Conservation (phyloP, 2,329 filamentous ascomycete species). For the Phialophora verrucosa region DNA sequence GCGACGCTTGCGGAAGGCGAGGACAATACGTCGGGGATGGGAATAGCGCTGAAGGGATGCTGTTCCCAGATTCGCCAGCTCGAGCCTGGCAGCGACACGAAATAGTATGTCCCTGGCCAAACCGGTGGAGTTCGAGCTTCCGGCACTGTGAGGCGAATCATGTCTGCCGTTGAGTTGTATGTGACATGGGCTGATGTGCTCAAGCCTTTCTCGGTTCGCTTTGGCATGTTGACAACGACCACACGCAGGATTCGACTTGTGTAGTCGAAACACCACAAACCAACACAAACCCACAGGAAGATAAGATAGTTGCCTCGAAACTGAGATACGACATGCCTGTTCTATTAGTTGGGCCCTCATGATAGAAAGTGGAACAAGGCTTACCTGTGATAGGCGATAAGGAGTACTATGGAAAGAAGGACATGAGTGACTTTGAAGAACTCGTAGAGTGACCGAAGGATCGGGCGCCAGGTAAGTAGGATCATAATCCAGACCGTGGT, state of each 20-base stretch:
- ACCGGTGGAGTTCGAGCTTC: not conserved
- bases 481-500: not conserved
- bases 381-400: constrained; percentile 5
- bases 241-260: constrained; percentile 1
- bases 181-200: not conserved
- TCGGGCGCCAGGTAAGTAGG: not conserved
- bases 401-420: not conserved
- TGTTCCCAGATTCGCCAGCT: constrained; percentile 6
- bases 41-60: constrained; percentile 1
- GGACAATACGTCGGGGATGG: not conserved
- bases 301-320: not conserved
- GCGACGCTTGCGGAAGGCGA: not conserved
- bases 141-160: not conserved
- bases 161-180: not conserved
- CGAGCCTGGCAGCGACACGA: not conserved
- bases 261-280: not conserved
- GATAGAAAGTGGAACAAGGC: not conserved
- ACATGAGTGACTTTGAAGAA: constrained; percentile 2
- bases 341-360: not conserved
- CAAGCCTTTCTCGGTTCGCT: not conserved
- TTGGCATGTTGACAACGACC: not conserved
- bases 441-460: constrained; percentile 1
- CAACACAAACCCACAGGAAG: not conserved
- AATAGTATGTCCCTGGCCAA: constrained; percentile 2
- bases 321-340: not conserved